Evolutionary conservation across 441 rosid species (phyloP), one percentile per base, ranked within the genome.

Genomic region (Codiaeum variegatum): DNA sequence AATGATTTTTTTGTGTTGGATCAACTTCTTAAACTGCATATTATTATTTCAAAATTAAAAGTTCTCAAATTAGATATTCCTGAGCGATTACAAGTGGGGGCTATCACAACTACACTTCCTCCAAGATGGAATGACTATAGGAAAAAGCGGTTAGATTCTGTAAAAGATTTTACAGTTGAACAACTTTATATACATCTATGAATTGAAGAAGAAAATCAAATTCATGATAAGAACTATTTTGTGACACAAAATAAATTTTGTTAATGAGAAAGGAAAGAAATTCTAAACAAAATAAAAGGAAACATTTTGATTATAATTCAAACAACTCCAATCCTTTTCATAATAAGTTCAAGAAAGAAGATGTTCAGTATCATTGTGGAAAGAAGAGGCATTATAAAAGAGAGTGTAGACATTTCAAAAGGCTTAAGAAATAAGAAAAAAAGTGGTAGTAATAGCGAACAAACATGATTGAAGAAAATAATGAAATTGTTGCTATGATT

Each of bases 61-160:
- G 54, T 52, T 15, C 4, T 69, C 11, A 19, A 56, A 3, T 21
- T 70, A 0, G 32, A 32, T 11, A n/a, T 78, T 2, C 38, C 10
- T 24, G 31, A 58, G 15, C 6, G 15, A 18, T 5, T 66, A 2
- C 61, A 75, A 71, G 61, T 70, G 19, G 32, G 18, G 0, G 69
- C 42, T 4, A n/a, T 75, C 6, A 75, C 75, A 55, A 52, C 58
- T 19, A 69, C 68, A 58, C 34, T 79, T 5, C 71, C 49, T 12
- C 13, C 36, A 0, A 55, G 52, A 68, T 79, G 64, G 77, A 72
- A 73, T 44, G 23, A 79, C 0, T 79, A 67, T 21, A 4, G 52
- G 11, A 75, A 71, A 34, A 62, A 62, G 29, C 6, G 62, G 3
- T 5, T 24, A 0, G 56, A 75, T n/a, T 28, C 62, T 16, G 2